Evolutionary conservation across 805 yeast genomes (phyloP).

Genomic region (Cyberlindnera amylophila): DNA sequence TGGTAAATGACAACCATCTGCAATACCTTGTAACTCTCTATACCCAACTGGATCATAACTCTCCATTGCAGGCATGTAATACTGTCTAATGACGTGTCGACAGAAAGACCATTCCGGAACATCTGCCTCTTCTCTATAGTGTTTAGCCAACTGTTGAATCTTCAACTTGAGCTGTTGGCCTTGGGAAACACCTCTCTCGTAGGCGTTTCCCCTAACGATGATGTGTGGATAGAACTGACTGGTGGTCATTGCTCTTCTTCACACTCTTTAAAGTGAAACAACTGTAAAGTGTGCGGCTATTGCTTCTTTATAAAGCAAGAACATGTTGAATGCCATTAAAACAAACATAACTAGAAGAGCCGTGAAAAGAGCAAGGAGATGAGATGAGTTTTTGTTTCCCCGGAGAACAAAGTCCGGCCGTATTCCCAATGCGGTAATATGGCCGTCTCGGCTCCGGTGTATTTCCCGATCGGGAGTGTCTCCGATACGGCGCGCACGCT

Average conservation of each 20-base stretch:
- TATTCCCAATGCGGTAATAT: not conserved
- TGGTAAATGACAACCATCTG: conserved; percentile 12
- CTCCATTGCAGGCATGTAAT: conserved; percentile 16
- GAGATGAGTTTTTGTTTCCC: no score
- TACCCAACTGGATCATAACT: conserved; percentile 9
- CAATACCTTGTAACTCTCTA: conserved; percentile 12
- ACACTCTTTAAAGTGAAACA: no score
- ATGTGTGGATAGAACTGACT: conserved; percentile 11
- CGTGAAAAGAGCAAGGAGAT: no score
- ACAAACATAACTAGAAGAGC: no score
- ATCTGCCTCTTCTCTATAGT: conserved; percentile 14
- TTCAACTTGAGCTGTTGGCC: conserved; percentile 13
- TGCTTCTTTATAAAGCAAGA: no score
- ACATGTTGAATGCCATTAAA: no score
- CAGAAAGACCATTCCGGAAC: conserved; percentile 15
- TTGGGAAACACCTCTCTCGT: conserved; percentile 14
- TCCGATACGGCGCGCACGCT: not conserved
- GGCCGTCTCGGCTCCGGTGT: not conserved
- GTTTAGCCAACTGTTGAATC: conserved; percentile 11
- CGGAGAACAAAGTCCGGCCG: no score
- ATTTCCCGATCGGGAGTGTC: not conserved
- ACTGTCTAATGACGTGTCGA: conserved; percentile 12
- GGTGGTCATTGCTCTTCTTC: not conserved
- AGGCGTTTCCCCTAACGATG: conserved; percentile 13
- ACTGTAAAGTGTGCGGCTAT: no score